Base-by-base conservation (phyloP, 2,329 filamentous ascomycete genomes). In the Sodiomyces alkalinus region DNA sequence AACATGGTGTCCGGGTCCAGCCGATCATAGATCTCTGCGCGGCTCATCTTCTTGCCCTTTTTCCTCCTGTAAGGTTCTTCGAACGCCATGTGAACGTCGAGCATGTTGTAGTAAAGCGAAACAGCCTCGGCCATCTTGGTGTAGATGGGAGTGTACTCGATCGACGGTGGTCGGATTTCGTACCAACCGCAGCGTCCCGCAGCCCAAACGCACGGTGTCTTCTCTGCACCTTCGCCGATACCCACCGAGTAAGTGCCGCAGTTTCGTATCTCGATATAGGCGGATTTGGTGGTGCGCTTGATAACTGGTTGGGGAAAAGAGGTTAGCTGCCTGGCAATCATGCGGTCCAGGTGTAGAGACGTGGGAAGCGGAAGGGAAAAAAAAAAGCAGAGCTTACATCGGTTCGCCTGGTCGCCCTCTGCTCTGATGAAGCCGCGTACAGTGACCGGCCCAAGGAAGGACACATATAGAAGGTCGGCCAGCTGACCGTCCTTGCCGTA, bases 161-260 rank as follows among this genome's bases (percentile, higher is more conserved):
- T 43, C n/a, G 65, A 55, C 2, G 79, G 75, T 18, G 56, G 56
- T 17, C 31, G 17, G 22, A 83, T 62, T 42, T 75, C 67, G 44
- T 71, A 81, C 74, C 76, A 82, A 24, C 75, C 77, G 9, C 72
- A 64, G 30, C 57, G 47, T 20, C 73, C 73, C 17, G 62, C 57
- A 1, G 75, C 71, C 78, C 78, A 83, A 17, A 80, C 55, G n/a
- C 67, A 57, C 4, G 68, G 59, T 12, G 59, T 55, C 0, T 60
- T 61, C 28, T 67, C 62, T 10, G 55, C 45, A 16, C 53, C 52
- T 23, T 55, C 52, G 26, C 65, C 66, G 18, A 76, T 68, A 16
- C 26, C 26, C n/a, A 29, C 27, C 9, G 72, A 67, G 41, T 67
- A 72, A 18, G 45, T 41, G 3, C 39, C 36, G 15, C 56, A 59